These are phyloP conservation scores for Fusarium armeniacum DNA, from an alignment of 2,329 filamentous ascomycete genomes.

Conservation along the genomic window DNA sequence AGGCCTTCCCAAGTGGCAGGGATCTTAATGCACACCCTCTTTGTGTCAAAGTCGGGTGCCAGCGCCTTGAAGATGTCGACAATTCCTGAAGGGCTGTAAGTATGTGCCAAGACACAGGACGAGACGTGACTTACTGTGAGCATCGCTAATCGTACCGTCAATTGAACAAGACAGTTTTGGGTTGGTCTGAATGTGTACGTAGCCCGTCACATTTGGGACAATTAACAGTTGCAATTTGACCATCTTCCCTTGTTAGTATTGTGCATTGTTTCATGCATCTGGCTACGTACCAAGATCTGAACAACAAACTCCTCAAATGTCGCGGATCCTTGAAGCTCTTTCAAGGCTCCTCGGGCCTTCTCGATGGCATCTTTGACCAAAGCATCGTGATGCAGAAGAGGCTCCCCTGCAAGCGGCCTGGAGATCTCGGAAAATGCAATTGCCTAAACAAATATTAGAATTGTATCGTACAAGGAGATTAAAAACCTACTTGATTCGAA, in stretches of 20 bases:
- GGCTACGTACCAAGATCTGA: slow-evolving; percentile 64
- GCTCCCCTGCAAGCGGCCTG: slow-evolving; percentile 34
- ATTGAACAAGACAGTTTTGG: slow-evolving; percentile 67
- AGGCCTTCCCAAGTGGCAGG: slow-evolving; percentile 74
- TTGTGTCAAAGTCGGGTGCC: slow-evolving; percentile 55
- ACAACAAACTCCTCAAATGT: slow-evolving; percentile 64
- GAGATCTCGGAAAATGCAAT: slow-evolving; percentile 55
- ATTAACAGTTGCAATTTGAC: slow-evolving; percentile 68
- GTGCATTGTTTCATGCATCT: rapidly evolving
- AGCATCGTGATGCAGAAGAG: slow-evolving; percentile 48
- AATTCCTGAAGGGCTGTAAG: slow-evolving; percentile 59
- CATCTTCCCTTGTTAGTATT: slow-evolving; percentile 59
- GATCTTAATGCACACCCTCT: slow-evolving; percentile 73
- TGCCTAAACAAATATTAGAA: slow-evolving; percentile 44
- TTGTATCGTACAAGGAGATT: not conserved
- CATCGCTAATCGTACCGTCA: slow-evolving; percentile 64
- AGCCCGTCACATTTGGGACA: slow-evolving; percentile 63
- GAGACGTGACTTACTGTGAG: slow-evolving; percentile 58
- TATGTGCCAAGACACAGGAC: rapidly evolving
- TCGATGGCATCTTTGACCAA: slow-evolving; percentile 50
- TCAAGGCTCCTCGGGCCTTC: slow-evolving; percentile 42
- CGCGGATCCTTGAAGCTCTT: slow-evolving; percentile 38
- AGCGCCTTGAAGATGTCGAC: slow-evolving; percentile 47
- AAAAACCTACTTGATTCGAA: slow-evolving; percentile 52
- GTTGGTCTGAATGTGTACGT: slow-evolving; percentile 72